Evolutionary conservation across 441 rosid species (phyloP).

Genomic region (Theobroma grandiflorum): DNA sequence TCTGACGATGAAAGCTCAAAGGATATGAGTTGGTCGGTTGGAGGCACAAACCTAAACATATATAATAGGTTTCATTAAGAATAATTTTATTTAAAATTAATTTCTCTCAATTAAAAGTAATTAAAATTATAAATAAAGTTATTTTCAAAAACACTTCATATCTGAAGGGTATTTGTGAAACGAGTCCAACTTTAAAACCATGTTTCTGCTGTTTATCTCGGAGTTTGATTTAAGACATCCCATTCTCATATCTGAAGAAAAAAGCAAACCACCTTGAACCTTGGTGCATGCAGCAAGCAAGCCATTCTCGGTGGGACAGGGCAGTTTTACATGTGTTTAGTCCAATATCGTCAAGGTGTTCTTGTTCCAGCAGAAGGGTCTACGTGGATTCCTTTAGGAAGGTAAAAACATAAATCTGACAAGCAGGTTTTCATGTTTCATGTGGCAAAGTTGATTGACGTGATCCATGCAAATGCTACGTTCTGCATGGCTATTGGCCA

Average conservation of each 20-base stretch:
- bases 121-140: too few species aligned
- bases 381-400: background rate
- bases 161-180: too few species aligned
- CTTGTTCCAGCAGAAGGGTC: background rate
- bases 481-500: background rate
- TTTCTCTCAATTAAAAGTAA: too few species aligned
- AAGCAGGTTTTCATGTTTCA: background rate
- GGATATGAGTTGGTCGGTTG: too few species aligned
- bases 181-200: background rate
- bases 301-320: background rate
- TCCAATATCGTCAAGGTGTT: background rate
- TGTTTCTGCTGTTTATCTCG: too few species aligned
- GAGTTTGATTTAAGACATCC: too few species aligned
- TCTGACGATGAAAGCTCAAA: too few species aligned
- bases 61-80: too few species aligned
- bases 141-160: too few species aligned
- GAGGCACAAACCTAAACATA: too few species aligned
- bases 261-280: background rate
- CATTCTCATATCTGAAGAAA: background rate
- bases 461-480: background rate
- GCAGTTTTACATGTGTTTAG: background rate
- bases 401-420: background rate
- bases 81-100: too few species aligned
- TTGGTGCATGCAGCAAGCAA: background rate
- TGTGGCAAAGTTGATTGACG: background rate